Evolutionary conservation across 148 eudicot species (phyloP), one percentile per base, ranked within the genome.

Genomic region (Fagopyrum tataricum): DNA sequence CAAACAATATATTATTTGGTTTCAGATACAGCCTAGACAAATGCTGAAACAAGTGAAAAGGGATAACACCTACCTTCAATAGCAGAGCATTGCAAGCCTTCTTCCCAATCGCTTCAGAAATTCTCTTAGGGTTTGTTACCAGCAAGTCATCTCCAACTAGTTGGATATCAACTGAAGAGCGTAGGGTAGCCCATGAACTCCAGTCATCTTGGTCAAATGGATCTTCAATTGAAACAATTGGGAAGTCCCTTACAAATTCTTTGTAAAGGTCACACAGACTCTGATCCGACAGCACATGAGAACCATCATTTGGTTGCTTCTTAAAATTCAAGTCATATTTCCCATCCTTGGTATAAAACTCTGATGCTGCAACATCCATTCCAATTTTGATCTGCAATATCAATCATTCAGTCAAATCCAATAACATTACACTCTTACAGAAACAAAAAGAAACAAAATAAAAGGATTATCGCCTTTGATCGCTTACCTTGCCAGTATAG

Each of bases 161-260:
- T 80, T 95, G 98, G 73, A 95, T 91, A 76, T 85, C 92, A 68
- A 95, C 97, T 47, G 89, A 86, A 75, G 97, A 91, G 70, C 77
- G 93, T 68, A 95, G 83, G 31, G 90, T 83, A 78, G 96, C 66
- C 97, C 97, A 95, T 15, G 97, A 90, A 59, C 78, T 84, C 98
- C 98, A 95, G 79, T 95, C 98, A 79, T 95, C 98, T 79, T 95
- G 98, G 82, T 95, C 98, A 85, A 95, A 95, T 58, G 98, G 98
- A 84, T 95, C 98, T 84, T 95, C 98, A 83, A 95, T 95, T 26
- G 98, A 95, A 56, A 95, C 96, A 71, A 95, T 90, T 10, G 98
- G 98, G 73, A 91, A 95, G 75, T 95, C 98, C 52, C 84, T 81
- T 47, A 95, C 84, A 80, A 95, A 95, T 72, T 91, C 96, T 76